Base-by-base conservation (phyloP, 208 protist genomes). In the Strigomonas culicis region DNA sequence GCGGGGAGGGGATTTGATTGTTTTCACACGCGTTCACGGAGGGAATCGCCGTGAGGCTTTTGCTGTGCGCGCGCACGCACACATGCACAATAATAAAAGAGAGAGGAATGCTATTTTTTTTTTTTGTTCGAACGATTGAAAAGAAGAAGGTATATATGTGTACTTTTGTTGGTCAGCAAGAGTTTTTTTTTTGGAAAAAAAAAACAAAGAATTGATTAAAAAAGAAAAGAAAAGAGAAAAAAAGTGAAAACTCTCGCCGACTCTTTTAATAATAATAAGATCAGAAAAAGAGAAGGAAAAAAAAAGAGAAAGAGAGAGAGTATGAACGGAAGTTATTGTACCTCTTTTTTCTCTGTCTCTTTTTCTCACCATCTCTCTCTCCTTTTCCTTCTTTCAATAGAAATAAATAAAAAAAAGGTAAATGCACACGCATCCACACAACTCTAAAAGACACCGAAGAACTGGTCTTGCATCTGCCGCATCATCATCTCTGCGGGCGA, bases 191-290 rank as follows among this genome's bases (percentile, higher is more conserved):
- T 53, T 13, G 49, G 17, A 30, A 19, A 30, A 53, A 30, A 53
- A 8, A 21, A 58, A 27, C 10, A 34, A 58, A 36, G 28, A 41
- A 30, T 55, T 55, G n/a, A 30, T 55, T 30, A 55, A 55, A 55
- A 19, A 55, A 55, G 8, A 55, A 55, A n/a, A n/a, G n/a, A n/a
- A n/a, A n/a, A n/a, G n/a, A n/a, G n/a, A n/a, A n/a, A n/a, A n/a
- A n/a, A n/a, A n/a, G n/a, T n/a, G n/a, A n/a, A n/a, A n/a, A n/a
- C n/a, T n/a, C n/a, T n/a, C n/a, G 6, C 6, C 6, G 36, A 17
- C 13, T 41, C 13, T 41, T 41, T 41, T 41, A 17, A 6, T 41
- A 41, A 41, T 30, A 17, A 28, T 6, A 19, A 53, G 17, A 30
- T 30, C 6, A 53, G 10, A 53, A 53, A 53, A 21, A 53, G 17